Base-by-base conservation (phyloP, 2,329 filamentous ascomycete species). In the Epichloe baconii region DNA sequence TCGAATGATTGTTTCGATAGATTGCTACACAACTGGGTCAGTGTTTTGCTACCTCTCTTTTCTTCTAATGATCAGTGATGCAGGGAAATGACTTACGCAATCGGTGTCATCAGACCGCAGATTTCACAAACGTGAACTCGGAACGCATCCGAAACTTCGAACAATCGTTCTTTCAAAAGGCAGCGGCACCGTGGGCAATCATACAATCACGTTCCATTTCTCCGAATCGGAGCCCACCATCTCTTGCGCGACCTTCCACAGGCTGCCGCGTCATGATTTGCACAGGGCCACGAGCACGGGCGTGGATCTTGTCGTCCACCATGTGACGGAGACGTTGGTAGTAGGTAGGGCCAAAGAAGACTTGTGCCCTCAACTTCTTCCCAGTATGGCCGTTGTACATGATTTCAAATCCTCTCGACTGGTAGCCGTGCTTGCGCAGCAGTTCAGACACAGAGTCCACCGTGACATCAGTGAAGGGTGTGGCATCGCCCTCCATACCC, bases 151-250 rank as follows among this genome's bases (percentile, higher is more conserved):
- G 88, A 95, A 48, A 98, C 93, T 67, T 97, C 91, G 63, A 98
- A 96, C 53, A 98, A 72, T 62, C 93, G 82, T 75, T 98, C 93
- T 73, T 98, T 98, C 64, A 98, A 72, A 98, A 98, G 2, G 90
- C 85, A 50, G 88, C 91, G 3, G 94, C 93, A 66, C 93, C 93
- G 67, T 98, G 94, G n/a, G 94, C 89, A 74, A 98, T 98, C 93
- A 98, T 98, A 68, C 93, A 98, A 80, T 98, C 94, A 74, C 94
- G 91, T 72, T 98, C 94, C 93, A 98, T 98, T 77, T 98, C 93
- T 83, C 93, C 93, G 81, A 98, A 98, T 66, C 94, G 91, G 44
- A 98, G 79, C 75, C 93, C 93, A 78, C 93, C 93, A 66, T 98
- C 94, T 70, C 94, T 78, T 3, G 93, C 93, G 80, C 94, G 87